A percentile compares a stretch with the other conserved stretches of the same genome.
Evolutionary conservation across 257 asterid genomes (phyloP).

Genomic region (Ehretia macrophylla): DNA sequence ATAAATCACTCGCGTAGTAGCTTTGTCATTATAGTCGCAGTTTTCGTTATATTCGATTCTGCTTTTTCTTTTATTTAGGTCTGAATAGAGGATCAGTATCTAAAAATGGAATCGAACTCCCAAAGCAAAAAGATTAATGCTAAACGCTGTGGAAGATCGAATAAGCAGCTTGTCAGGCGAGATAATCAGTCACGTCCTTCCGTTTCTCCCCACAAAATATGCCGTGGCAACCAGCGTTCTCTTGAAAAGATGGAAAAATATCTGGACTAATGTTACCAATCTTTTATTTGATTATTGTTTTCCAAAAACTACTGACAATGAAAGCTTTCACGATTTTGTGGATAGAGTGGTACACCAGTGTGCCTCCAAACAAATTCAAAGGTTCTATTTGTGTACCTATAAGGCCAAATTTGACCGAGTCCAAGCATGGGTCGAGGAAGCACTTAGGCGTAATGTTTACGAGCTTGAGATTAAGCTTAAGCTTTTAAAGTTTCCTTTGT

Average conservation of each 20-base stretch:
- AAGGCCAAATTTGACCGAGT: background rate
- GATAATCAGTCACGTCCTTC: constrained; percentile 1
- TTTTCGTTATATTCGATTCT: too few species aligned
- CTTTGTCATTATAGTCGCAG: too few species aligned
- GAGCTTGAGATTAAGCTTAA: background rate
- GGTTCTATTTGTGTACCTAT: background rate
- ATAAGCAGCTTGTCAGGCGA: constrained; percentile 5
- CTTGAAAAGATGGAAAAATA: constrained; percentile 3
- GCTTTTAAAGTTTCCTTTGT: background rate
- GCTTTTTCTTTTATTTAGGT: too few species aligned
- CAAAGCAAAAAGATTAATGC: background rate
- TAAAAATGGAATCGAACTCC: background rate
- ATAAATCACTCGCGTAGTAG: too few species aligned
- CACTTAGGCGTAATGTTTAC: background rate
- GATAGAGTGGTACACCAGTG: background rate
- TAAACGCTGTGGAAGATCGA: background rate
- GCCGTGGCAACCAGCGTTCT: constrained; percentile 5
- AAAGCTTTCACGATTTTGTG: background rate
- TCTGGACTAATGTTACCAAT: constrained; percentile 3
- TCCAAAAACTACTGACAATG: background rate
- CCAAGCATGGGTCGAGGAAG: background rate
- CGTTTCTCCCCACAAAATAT: constrained; percentile 4
- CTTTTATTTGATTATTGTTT: background rate
- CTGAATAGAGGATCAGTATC: too few species aligned
- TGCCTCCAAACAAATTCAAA: background rate